These are phyloP conservation scores for Candida quercuum DNA, from an alignment of 805 yeast species.

Conservation along the genomic window DNA sequence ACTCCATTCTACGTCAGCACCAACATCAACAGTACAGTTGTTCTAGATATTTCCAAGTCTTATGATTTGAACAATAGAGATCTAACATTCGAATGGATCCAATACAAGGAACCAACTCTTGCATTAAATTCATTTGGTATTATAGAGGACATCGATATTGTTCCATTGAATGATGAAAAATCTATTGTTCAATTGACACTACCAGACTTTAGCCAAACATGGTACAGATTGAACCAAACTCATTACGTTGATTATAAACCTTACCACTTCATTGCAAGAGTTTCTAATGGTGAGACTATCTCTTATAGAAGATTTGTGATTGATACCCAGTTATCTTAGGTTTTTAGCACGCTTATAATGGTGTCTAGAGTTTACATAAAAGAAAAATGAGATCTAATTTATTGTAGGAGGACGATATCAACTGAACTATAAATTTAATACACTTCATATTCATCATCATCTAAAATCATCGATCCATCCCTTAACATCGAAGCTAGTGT, in stretches of 20 bases:
- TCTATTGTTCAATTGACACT: constrained; percentile 11
- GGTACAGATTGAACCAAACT: constrained; percentile 6
- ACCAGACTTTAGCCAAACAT: constrained; percentile 11
- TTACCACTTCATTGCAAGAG: constrained; percentile 23
- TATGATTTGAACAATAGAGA: constrained; percentile 20
- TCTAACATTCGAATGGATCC: constrained; percentile 23
- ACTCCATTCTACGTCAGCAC: constrained; percentile 15
- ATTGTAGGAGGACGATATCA: no score
- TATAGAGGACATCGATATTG: constrained; percentile 14
- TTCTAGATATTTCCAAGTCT: constrained; percentile 21
- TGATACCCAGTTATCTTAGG: no score
- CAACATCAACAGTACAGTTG: constrained; percentile 11
- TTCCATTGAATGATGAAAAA: constrained; percentile 6
- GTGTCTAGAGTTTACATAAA: no score
- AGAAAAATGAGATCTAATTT: no score
- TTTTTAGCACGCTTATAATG: no score
- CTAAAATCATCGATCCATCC: no score
- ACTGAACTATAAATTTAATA: no score
- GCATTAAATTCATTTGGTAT: constrained; percentile 19
- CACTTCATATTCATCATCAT: no score
- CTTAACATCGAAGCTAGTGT: no score
- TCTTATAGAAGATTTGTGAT: background rate
- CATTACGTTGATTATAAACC: constrained; percentile 11
- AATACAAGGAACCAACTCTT: constrained; percentile 20
- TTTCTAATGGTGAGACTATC: constrained; percentile 1